Evolutionary conservation across 2,329 filamentous ascomycete genomes (phyloP), one percentile per base, ranked within the genome.

Genomic region (Aschersonia sp.): DNA sequence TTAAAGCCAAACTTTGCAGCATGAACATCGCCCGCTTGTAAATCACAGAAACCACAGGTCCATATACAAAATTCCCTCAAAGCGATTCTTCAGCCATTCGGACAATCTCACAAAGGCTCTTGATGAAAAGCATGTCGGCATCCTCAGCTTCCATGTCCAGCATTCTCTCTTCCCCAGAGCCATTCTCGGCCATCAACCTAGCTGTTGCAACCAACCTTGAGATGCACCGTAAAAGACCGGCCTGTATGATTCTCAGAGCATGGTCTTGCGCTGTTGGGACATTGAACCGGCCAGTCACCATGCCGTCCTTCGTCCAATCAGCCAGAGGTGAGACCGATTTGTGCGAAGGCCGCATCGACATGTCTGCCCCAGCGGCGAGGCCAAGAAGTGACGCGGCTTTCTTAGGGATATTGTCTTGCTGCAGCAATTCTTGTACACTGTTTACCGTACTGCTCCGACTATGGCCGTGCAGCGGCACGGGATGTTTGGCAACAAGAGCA

Each of bases 371-470:
- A 4, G 55, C 52, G 4, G 63, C 60, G 12, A 78, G 63, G 1
- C 75, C 75, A 1, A 78, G 67, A 0, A 78, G 56, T 5, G 62
- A 67, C 0, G 72, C 72, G 0, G 75, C 75, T 57, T 78, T 78
- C 49, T 65, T 67, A n/a, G 71, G 71, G 42, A 74, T 68, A 22
- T 64, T 60, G 8, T 61, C 62, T 49, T 55, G 53, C 50, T 54
- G 51, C 44, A 57, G 57, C 1, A 55, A 58, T 31, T 58, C 55
- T 6, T 59, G 48, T 35, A 51, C 49, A 44, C 48, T 54, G 3
- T 46, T 39, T 6, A 44, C 55, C 14, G 48, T 51, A 11, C 33
- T 43, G 35, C 53, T 54, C 6, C 49, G 55, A 6, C 49, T 51
- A 30, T 49, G 49, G 31, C 14, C 47, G 2, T 46, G 31, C 1